Percentiles rank a stretch among this genome's conserved stretches.
Evolutionary conservation across 108 stramenopile genomes (phyloP).

Genomic region (Pseudonitzschia pungens): DNA sequence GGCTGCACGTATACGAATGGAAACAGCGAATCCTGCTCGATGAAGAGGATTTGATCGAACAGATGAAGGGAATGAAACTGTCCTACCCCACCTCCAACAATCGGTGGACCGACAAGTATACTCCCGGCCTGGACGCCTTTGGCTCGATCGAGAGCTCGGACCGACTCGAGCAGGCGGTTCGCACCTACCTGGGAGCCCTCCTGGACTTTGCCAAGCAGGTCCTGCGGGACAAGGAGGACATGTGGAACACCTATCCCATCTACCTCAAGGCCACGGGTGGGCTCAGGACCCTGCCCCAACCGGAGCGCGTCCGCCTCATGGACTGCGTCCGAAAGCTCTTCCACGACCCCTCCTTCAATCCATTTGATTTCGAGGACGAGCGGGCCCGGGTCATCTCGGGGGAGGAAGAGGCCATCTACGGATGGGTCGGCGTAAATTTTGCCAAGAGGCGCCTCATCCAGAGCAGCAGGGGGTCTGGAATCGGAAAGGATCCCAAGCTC

Average conservation of each 20-base stretch:
- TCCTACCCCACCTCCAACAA: slow-evolving; percentile 72
- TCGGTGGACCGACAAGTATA: slow-evolving; percentile 75
- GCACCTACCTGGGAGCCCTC: slow-evolving; percentile 65
- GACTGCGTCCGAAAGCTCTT: slow-evolving; percentile 61
- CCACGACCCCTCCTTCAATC: slow-evolving; percentile 61
- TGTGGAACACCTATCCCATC: slow-evolving; percentile 75
- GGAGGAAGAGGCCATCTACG: slow-evolving; percentile 92
- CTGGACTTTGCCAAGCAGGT: slow-evolving; percentile 80
- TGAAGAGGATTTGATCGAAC: slow-evolving; percentile 35
- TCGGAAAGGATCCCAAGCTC: slow-evolving; percentile 26
- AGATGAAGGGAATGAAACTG: slow-evolving; percentile 38
- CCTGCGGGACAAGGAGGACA: slow-evolving; percentile 56
- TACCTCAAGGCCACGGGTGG: slow-evolving; percentile 93
- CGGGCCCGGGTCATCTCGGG: slow-evolving; percentile 71
- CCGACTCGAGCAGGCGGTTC: slow-evolving; percentile 43
- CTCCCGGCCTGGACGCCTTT: slow-evolving; percentile 70
- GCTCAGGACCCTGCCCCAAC: slow-evolving; percentile 60
- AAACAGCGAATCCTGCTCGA: slow-evolving; percentile 54
- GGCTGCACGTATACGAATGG: slow-evolving; percentile 91
- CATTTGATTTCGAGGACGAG: slow-evolving; percentile 78
- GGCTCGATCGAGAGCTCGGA: slow-evolving; percentile 30
- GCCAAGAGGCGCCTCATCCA: slow-evolving; percentile 42
- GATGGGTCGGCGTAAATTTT: slow-evolving; percentile 89
- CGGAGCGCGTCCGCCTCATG: slow-evolving; percentile 65
- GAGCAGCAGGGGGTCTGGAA: slow-evolving; percentile 10